Conservation (phyloP, 1,284 basidiomycete species). For the Cryptococcus jaspeensis region DNA sequence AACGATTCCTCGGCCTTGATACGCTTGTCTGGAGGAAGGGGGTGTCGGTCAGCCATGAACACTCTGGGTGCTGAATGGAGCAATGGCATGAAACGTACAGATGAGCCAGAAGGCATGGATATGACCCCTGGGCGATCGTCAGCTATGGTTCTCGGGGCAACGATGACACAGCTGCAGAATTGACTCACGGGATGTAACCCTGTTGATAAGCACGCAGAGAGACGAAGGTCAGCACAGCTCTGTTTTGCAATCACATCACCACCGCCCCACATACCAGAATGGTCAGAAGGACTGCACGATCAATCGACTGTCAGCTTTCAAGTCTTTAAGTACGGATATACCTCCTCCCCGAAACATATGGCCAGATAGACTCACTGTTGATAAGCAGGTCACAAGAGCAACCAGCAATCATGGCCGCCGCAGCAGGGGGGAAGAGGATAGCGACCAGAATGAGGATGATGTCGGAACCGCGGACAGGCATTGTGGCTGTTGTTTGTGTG, state of each 20-base stretch:
- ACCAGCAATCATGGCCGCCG: constrained; percentile 70
- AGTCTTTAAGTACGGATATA: neutral
- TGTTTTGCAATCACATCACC: neutral
- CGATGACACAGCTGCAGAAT: neutral
- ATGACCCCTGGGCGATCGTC: constrained; percentile 45
- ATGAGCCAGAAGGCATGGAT: constrained; percentile 56
- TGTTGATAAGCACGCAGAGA: neutral
- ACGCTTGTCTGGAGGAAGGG: constrained; percentile 62
- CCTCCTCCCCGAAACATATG: neutral
- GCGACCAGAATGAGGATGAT: constrained; percentile 55
- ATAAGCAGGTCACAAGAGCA: constrained; percentile 77
- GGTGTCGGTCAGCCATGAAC: constrained; percentile 41
- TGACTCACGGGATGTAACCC: constrained; percentile 29
- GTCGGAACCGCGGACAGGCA: constrained; percentile 46
- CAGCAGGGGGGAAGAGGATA: constrained; percentile 60
- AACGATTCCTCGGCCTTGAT: constrained; percentile 75
- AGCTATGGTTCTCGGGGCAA: neutral
- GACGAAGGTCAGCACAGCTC: neutral
- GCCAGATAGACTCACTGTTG: constrained; percentile 56
- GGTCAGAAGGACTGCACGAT: constrained; percentile 13
- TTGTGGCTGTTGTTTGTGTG: constrained; percentile 14
- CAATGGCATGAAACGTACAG: constrained; percentile 13
- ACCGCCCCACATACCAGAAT: constrained; percentile 18
- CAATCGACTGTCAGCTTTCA: neutral
- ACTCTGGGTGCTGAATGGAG: neutral